phyloP scores from a whole-genome alignment of 352 stramenopile species.

The Elongisporangium prolatum region DNA sequence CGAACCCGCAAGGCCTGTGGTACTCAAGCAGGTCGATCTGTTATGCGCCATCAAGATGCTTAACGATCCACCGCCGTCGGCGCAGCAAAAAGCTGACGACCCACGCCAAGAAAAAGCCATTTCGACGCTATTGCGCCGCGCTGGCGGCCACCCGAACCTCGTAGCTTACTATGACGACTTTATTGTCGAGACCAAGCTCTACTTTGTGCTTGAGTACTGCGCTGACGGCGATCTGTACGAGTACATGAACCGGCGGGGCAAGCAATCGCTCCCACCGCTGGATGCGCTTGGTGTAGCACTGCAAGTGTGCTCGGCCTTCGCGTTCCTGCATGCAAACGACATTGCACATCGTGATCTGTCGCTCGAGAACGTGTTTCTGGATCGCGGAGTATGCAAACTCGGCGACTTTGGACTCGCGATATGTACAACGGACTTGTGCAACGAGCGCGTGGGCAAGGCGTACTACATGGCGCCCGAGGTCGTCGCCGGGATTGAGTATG shows the following conservation, averaged over 20 bases:
- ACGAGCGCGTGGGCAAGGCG: conserved; percentile 39
- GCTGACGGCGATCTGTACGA: conserved; percentile 25
- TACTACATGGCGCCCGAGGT: conserved; percentile 59
- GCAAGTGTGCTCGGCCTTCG: conserved; percentile 20
- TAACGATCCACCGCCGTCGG: conserved; percentile 10
- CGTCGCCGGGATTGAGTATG: conserved; percentile 25
- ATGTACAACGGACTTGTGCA: conserved; percentile 16
- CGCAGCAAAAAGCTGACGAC: conserved; percentile 24
- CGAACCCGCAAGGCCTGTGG: conserved; percentile 13
- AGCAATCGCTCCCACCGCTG: conserved; percentile 9
- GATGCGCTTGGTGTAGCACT: conserved; percentile 21
- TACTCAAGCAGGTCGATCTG: conserved; percentile 46
- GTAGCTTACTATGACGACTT: conserved; percentile 45
- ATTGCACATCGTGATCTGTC: conserved; percentile 38
- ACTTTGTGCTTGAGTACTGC: conserved; percentile 46
- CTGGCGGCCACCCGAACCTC: conserved; percentile 38
- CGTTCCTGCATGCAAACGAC: conserved; percentile 24
- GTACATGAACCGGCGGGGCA: conserved; percentile 18
- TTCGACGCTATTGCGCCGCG: conserved; percentile 20
- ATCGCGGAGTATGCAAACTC: conserved; percentile 32
- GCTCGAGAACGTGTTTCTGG: conserved; percentile 39
- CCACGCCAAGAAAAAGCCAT: conserved; percentile 39
- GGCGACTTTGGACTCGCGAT: conserved; percentile 43
- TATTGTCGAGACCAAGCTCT: conserved; percentile 31
- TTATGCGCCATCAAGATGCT: conserved; percentile 19